Percentiles rank a stretch among this genome's conserved stretches.
These are phyloP conservation scores for Scheffersomyces segobiensis DNA, from an alignment of 1,139 yeast species.

Conservation along the genomic window DNA sequence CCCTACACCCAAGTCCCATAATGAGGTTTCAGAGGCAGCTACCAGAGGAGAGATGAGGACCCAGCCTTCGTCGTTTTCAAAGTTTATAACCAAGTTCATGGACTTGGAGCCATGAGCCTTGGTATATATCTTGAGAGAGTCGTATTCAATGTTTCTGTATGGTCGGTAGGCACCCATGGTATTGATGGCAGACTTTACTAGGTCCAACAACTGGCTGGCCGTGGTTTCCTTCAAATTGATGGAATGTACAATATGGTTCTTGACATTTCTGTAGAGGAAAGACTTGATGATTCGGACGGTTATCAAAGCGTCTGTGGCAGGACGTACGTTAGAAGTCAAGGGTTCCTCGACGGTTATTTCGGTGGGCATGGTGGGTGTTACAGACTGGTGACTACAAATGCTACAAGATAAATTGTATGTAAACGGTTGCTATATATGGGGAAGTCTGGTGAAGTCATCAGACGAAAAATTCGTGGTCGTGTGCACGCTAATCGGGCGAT, in stretches of 20 bases:
- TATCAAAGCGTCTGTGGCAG: conserved; percentile 67
- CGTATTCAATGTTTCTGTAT: conserved; percentile 73
- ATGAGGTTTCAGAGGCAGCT: conserved; percentile 38
- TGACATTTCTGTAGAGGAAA: conserved; percentile 88
- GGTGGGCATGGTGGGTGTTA: neutral
- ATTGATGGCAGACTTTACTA: conserved; percentile 48
- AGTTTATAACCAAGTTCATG: conserved; percentile 85
- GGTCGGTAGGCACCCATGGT: conserved; percentile 77
- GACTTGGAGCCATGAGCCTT: conserved; percentile 96
- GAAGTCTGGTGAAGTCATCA: neutral
- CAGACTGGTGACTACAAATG: neutral
- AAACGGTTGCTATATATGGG: neutral
- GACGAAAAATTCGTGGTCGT: neutral
- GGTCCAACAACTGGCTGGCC: conserved; percentile 58
- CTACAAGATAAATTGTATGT: neutral
- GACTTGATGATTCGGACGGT: conserved; percentile 89
- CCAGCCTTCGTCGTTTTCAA: conserved; percentile 78
- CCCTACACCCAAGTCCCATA: conserved; percentile 70
- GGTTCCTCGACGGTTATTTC: conserved; percentile 47
- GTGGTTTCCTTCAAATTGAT: conserved; percentile 73
- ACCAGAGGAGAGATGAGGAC: conserved; percentile 43
- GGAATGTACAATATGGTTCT: conserved; percentile 71
- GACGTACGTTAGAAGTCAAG: conserved; percentile 66
- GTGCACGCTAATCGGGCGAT: neutral
- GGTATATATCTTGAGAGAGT: conserved; percentile 82